Conservation (phyloP, 1,284 basidiomycete species). For the Cyathus pygmaeus region DNA sequence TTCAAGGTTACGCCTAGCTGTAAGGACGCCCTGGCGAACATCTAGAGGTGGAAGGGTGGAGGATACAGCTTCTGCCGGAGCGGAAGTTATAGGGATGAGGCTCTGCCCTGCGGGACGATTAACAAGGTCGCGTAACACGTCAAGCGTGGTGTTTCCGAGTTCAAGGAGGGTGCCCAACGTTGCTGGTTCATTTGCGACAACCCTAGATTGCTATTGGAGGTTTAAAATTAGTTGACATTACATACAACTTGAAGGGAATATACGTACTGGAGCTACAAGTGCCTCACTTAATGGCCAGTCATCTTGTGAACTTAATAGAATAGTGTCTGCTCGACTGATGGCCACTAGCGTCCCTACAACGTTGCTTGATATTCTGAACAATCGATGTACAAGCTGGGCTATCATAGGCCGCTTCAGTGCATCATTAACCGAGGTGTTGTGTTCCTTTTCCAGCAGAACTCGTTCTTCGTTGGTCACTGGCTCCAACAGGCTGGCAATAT, state of each 20-base stretch:
- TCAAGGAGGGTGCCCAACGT: slow-evolving; percentile 85
- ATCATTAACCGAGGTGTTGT: slow-evolving; percentile 54
- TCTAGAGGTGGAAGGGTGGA: slow-evolving; percentile 56
- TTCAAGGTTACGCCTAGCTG: slow-evolving; percentile 72
- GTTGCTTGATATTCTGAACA: slow-evolving; percentile 76
- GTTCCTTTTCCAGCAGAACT: slow-evolving; percentile 69
- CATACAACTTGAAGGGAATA: slow-evolving; percentile 4
- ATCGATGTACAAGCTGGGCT: slow-evolving; percentile 71
- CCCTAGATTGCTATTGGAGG: slow-evolving; percentile 76
- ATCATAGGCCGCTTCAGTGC: slow-evolving; percentile 75
- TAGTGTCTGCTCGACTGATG: slow-evolving; percentile 75
- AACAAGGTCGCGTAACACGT: slow-evolving; percentile 71
- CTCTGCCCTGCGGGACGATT: slow-evolving; percentile 65
- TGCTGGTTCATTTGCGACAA: slow-evolving; percentile 79
- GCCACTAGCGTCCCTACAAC: slow-evolving; percentile 76
- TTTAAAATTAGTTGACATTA: slow-evolving; percentile 11
- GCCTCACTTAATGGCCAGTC: slow-evolving; percentile 78
- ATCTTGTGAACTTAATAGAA: slow-evolving; percentile 72
- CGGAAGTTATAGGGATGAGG: slow-evolving; percentile 43
- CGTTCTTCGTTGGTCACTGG: slow-evolving; percentile 84
- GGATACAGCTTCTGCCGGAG: slow-evolving; percentile 35
- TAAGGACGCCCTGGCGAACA: slow-evolving; percentile 63
- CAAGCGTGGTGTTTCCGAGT: slow-evolving; percentile 76
- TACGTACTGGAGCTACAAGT: slow-evolving; percentile 78
- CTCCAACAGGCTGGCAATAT: slow-evolving; percentile 83